A percentile compares a stretch with the other conserved stretches of the same genome.
These are phyloP conservation scores for Pyrenopolyporus hunteri DNA, from an alignment of 495 filamentous ascomycete genomes.

Conservation along the genomic window DNA sequence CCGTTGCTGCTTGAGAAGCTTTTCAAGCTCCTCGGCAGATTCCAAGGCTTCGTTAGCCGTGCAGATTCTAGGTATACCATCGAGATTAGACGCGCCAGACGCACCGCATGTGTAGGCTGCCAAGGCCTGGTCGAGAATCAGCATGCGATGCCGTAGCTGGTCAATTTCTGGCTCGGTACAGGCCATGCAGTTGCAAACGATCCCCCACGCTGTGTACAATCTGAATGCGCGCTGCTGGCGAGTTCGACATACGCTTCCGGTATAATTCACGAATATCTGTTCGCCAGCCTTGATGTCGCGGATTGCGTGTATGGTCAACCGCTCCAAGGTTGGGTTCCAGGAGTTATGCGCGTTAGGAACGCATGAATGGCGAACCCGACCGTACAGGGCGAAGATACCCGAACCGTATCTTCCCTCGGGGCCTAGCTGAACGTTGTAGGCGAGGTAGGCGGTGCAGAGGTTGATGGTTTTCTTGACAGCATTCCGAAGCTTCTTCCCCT, in stretches of 20 bases:
- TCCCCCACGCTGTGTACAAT: slow-evolving; percentile 11
- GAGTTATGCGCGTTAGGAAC: slow-evolving; percentile 49
- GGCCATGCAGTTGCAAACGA: slow-evolving; percentile 17
- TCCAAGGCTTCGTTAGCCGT: slow-evolving; percentile 9
- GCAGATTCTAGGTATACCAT: slow-evolving; percentile 7
- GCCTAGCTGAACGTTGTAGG: slow-evolving; percentile 23
- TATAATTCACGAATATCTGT: slow-evolving; percentile 52
- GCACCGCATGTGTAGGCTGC: slow-evolving; percentile 21
- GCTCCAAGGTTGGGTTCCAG: slow-evolving; percentile 45
- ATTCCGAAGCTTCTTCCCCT: slow-evolving; percentile 11
- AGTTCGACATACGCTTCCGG: slow-evolving; percentile 32
- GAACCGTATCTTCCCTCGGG: slow-evolving; percentile 26
- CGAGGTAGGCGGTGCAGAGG: slow-evolving; percentile 8
- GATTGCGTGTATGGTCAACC: slow-evolving; percentile 49
- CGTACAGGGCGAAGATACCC: slow-evolving; percentile 20
- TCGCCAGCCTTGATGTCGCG: slow-evolving; percentile 48
- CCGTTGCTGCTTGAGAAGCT: slow-evolving; percentile 15
- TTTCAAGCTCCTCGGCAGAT: slow-evolving; percentile 18
- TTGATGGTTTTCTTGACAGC: slow-evolving; percentile 9
- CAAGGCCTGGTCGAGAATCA: slow-evolving; percentile 18
- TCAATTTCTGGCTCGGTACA: slow-evolving; percentile 17
- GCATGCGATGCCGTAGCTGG: slow-evolving; percentile 21
- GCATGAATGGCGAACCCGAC: slow-evolving; percentile 53
- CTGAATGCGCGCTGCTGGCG: slow-evolving; percentile 18
- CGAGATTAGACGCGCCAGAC: slow-evolving; percentile 1